phyloP scores from a whole-genome alignment of 2,329 filamentous ascomycete species.

The Beauveria scarabaeidicola region DNA sequence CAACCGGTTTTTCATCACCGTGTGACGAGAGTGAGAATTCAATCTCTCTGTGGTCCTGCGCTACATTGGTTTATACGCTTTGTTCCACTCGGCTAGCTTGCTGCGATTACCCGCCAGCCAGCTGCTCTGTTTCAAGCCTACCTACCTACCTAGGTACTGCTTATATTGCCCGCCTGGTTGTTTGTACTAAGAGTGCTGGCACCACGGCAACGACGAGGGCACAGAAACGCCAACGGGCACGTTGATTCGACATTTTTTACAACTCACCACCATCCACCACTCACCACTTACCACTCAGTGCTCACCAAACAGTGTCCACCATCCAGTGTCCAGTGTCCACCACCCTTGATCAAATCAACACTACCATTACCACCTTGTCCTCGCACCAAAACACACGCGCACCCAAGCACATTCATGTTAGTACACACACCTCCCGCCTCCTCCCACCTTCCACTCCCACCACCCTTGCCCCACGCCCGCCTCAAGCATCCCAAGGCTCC shows the following conservation, averaged over 20 bases:
- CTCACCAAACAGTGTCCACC: not conserved
- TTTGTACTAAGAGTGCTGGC: not conserved
- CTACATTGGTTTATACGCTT: not conserved
- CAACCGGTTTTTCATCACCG: not conserved
- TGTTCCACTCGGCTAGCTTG: not conserved
- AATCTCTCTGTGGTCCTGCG: not conserved
- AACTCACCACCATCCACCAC: not conserved
- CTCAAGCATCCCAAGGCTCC: too few species aligned
- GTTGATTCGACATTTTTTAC: too few species aligned
- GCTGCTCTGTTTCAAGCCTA: not conserved
- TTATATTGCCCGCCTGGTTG: not conserved
- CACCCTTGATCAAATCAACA: not conserved
- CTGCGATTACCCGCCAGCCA: not conserved
- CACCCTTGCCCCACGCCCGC: not conserved
- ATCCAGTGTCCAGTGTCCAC: not conserved
- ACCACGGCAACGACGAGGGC: not conserved
- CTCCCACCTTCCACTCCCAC: not conserved
- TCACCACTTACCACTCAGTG: not conserved
- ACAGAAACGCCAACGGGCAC: not conserved
- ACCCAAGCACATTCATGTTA: not conserved
- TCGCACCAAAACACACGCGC: not conserved
- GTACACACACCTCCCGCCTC: not conserved
- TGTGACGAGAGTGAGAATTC: not conserved
- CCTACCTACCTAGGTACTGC: too few species aligned
- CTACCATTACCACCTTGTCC: not conserved